Base-by-base conservation (phyloP, 441 rosid genomes). In the Mallotus repandus region DNA sequence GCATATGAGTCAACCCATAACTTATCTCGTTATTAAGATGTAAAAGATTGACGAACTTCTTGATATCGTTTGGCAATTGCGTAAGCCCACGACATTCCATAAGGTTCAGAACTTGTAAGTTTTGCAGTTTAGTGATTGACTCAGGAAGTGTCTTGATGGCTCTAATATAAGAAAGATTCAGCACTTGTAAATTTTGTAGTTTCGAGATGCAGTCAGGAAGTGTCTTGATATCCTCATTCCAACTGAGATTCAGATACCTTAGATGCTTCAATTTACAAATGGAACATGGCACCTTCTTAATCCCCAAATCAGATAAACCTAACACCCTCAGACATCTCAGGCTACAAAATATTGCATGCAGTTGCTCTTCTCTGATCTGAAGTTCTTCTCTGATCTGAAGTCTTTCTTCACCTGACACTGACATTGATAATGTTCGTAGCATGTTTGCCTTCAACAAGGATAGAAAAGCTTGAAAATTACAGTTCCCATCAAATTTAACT, bases 31-130 rank as follows among this genome's bases (percentile, higher is more conserved):
- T 56, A 9, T 35, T 12, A 15, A 83, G 77, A 63, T 52, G 64
- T 56, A 46, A 58, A 2, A 83, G 82, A 64, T 45, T 80, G 8
- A 60, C 46, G 62, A 76, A 22, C 22, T 70, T 45, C 11, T 6
- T 25, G 2, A 79, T 71, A 55, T 60, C 60, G 11, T 8, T 55
- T 0, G 82, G 85, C 21, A 79, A 48, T 71, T 63, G 41, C 14
- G 19, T 18, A n/a, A 79, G 77, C 11, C 3, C 1, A 0, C 0
- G 0, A 52, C 84, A 76, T 5, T 0, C 1, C 9, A 0, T 1
- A 10, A 78, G 65, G 21, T 25, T 70, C 15, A 78, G 21, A 4
- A 56, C 56, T 65, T 73, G 70, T 8, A 73, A 29, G 22, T 73
- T 73, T 11, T 9, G 15, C 0, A 73, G 35, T 22, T 7, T 56